Percentiles rank a stretch among this genome's conserved stretches.
Conservation (phyloP, 129 eudicot species). For the Helichrysum umbraculigerum region DNA sequence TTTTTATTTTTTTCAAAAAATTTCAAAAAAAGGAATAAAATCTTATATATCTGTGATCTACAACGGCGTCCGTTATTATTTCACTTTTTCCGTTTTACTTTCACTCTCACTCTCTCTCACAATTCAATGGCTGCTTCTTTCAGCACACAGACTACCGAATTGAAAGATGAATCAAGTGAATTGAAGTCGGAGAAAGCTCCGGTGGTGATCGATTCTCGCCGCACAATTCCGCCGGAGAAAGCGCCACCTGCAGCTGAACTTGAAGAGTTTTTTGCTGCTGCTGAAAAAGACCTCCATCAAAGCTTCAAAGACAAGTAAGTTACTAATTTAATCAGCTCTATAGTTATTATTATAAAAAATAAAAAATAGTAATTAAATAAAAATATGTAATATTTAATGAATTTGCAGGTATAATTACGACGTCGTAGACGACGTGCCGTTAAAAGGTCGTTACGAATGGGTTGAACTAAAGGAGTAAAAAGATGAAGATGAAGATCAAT, state of each 20-base stretch:
- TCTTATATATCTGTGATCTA: constrained; percentile 29
- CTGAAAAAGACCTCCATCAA: constrained; percentile 58
- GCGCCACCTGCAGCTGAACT: constrained; percentile 72
- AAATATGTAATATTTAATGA: background rate
- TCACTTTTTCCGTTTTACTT: constrained; percentile 5
- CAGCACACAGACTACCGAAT: constrained; percentile 47
- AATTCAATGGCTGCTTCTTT: constrained; percentile 25
- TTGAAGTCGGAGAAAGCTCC: constrained; percentile 34
- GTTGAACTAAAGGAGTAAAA: constrained; percentile 52
- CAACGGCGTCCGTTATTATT: constrained; percentile 37
- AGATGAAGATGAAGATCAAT: constrained; percentile 24
- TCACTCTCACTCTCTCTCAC: constrained; percentile 2
- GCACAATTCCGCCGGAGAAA: constrained; percentile 41
- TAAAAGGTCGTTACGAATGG: constrained; percentile 89
- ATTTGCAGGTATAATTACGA: constrained; percentile 75
- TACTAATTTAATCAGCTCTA: background rate
- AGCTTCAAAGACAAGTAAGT: constrained; percentile 64
- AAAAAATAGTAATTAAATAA: background rate
- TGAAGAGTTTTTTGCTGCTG: constrained; percentile 75
- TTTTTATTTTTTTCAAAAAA: background rate
- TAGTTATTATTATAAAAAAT: background rate
- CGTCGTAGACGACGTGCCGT: constrained; percentile 60
- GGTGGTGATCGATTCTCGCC: constrained; percentile 36
- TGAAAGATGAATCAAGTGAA: constrained; percentile 41
- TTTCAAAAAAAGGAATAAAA: constrained; percentile 17